Percentiles rank a stretch among this genome's conserved stretches.
phyloP scores from a whole-genome alignment of 305 asterid genomes.

The Coffea humblotiana region DNA sequence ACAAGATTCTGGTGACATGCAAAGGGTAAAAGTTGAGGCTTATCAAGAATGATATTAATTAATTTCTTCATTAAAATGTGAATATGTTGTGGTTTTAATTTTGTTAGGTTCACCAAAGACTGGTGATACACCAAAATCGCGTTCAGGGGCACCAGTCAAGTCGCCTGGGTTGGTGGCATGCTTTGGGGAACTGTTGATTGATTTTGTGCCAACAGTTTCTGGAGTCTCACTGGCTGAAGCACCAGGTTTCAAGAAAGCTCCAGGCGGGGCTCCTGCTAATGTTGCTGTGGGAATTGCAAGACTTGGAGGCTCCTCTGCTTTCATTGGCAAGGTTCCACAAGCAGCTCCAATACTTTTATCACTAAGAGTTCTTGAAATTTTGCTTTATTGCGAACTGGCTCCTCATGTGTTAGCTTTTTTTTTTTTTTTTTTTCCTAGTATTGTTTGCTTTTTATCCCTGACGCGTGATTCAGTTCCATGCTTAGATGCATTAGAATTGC shows the following conservation, averaged over 20 bases:
- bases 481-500: too few species aligned
- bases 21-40: background rate
- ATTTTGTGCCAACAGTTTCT: conserved; percentile 32
- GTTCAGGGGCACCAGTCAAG: conserved; percentile 1
- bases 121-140: conserved; percentile 10
- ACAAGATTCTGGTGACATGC: too few species aligned
- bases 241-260: conserved; percentile 43
- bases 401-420: too few species aligned
- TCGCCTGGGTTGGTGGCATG: conserved; percentile 29
- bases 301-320: conserved; percentile 40
- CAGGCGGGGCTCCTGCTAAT: conserved; percentile 46
- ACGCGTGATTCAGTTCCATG: too few species aligned
- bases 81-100: background rate
- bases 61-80: background rate
- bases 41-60: background rate
- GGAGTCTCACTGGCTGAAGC: conserved; percentile 39
- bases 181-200: conserved; percentile 43
- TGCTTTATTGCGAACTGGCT: too few species aligned
- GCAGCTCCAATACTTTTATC: too few species aligned
- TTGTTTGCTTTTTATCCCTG: too few species aligned
- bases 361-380: too few species aligned
- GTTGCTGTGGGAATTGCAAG: conserved; percentile 39
- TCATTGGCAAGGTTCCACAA: conserved; percentile 34
- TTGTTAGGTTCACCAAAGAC: conserved; percentile 10
- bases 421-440: too few species aligned